Percentiles rank a stretch among this genome's conserved stretches.
phyloP scores from a whole-genome alignment of 1,284 basidiomycete genomes.

The Naganishia sp. region DNA sequence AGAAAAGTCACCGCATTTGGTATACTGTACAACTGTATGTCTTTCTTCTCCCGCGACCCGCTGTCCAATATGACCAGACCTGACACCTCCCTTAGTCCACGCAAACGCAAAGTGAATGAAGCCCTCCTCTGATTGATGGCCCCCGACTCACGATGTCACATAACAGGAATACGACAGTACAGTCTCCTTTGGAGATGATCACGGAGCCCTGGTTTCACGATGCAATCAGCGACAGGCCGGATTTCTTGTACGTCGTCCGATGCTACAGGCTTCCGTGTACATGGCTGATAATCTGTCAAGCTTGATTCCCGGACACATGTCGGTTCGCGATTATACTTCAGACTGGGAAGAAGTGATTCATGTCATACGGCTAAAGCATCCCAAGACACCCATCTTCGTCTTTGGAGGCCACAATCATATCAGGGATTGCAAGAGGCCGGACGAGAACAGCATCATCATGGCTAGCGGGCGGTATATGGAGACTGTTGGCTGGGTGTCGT shows the following conservation, averaged over 20 bases:
- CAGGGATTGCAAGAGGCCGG: constrained; percentile 67
- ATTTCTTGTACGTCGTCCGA: constrained; percentile 61
- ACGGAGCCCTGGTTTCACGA: constrained; percentile 69
- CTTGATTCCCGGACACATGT: constrained; percentile 51
- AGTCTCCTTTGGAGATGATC: constrained; percentile 70
- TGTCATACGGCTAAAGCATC: constrained; percentile 70
- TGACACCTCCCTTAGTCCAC: constrained; percentile 38
- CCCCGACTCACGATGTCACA: constrained; percentile 56
- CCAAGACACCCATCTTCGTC: constrained; percentile 72
- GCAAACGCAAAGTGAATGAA: constrained; percentile 43
- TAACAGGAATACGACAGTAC: constrained; percentile 66
- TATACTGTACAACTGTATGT: constrained; percentile 65
- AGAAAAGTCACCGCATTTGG: constrained; percentile 74
- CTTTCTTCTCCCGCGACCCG: background rate
- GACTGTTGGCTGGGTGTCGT: constrained; percentile 66
- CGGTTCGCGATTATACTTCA: constrained; percentile 45
- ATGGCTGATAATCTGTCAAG: constrained; percentile 45
- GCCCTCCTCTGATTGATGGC: background rate
- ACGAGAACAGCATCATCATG: constrained; percentile 55
- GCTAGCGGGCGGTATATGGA: constrained; percentile 86
- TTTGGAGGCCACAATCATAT: constrained; percentile 79
- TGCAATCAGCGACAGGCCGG: constrained; percentile 75
- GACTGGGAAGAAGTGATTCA: constrained; percentile 71
- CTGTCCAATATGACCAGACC: constrained; percentile 1
- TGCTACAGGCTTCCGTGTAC: constrained; percentile 48